These are phyloP conservation scores for Spinacia oleracea DNA, from an alignment of 179 eudicot species.

Conservation along the genomic window DNA sequence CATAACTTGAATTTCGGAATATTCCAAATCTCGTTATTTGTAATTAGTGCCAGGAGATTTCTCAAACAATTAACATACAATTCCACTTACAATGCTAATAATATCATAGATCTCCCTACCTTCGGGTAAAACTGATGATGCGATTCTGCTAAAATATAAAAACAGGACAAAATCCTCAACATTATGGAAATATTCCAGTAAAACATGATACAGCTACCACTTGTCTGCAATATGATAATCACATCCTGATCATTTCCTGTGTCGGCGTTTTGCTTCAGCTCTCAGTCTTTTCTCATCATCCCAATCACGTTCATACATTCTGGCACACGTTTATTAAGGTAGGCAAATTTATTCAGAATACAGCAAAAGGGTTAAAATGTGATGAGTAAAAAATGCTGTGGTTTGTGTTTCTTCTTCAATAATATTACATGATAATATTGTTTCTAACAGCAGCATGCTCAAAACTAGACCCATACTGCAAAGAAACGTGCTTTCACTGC, in stretches of 20 bases:
- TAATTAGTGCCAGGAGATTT: background rate
- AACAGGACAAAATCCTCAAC: background rate
- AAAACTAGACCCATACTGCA: background rate
- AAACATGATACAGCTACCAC: background rate
- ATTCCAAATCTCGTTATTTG: background rate
- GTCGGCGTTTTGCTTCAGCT: constrained; percentile 90
- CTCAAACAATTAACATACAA: background rate
- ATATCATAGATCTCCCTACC: background rate
- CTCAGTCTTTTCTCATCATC: constrained; percentile 97
- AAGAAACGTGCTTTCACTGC: background rate
- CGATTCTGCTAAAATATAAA: background rate
- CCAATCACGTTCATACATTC: constrained; percentile 93
- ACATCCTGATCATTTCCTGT: constrained; percentile 47
- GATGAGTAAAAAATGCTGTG: background rate
- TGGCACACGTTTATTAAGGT: constrained; percentile 56
- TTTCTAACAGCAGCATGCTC: background rate
- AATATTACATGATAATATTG: background rate
- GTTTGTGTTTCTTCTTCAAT: background rate
- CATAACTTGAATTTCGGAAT: background rate
- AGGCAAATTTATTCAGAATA: background rate
- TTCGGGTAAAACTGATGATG: background rate
- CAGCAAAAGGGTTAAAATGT: background rate
- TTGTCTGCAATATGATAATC: background rate
- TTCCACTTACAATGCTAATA: background rate
- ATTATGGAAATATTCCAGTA: background rate